Evolutionary conservation across 2,329 filamentous ascomycete species (phyloP).

Genomic region (Pyrenophora tritici-repentis): DNA sequence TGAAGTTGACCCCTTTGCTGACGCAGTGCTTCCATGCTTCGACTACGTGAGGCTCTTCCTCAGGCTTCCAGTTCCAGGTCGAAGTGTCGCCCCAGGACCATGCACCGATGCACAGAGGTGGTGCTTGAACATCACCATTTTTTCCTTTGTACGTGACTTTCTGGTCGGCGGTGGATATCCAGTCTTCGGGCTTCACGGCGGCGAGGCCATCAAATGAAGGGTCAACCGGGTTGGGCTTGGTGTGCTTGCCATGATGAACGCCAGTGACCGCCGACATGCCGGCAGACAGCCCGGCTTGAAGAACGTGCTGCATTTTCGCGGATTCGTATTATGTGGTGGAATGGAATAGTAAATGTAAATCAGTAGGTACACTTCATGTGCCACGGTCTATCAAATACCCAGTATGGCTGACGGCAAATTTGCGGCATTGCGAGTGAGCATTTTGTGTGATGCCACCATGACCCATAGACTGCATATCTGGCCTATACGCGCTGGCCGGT

Average conservation of each 20-base stretch:
- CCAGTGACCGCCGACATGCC: slow-evolving; percentile 5
- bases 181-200: not conserved
- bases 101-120: slow-evolving; percentile 1
- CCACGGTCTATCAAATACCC: not conserved
- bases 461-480: not conserved
- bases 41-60: slow-evolving; percentile 1
- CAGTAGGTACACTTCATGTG: not conserved
- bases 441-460: slow-evolving; percentile 7
- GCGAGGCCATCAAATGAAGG: slow-evolving; percentile 2
- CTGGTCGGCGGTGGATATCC: not conserved
- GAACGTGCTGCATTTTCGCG: slow-evolving; percentile 2
- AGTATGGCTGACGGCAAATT: not conserved
- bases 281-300: not conserved
- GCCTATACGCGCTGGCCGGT: slow-evolving; percentile 1
- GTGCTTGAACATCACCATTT: not conserved
- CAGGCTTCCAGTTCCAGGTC: slow-evolving; percentile 6
- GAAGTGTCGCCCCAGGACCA: slow-evolving; percentile 4
- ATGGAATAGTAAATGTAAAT: not conserved
- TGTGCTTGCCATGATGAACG: slow-evolving; percentile 4
- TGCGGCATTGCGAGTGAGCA: not conserved
- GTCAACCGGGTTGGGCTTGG: slow-evolving; percentile 1
- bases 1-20: slow-evolving; percentile 5
- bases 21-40: slow-evolving; percentile 5
- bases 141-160: slow-evolving; percentile 2
- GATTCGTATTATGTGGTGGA: not conserved